These are phyloP conservation scores for Aureobasidium musti DNA, from an alignment of 2,329 filamentous ascomycete genomes.

Conservation along the genomic window DNA sequence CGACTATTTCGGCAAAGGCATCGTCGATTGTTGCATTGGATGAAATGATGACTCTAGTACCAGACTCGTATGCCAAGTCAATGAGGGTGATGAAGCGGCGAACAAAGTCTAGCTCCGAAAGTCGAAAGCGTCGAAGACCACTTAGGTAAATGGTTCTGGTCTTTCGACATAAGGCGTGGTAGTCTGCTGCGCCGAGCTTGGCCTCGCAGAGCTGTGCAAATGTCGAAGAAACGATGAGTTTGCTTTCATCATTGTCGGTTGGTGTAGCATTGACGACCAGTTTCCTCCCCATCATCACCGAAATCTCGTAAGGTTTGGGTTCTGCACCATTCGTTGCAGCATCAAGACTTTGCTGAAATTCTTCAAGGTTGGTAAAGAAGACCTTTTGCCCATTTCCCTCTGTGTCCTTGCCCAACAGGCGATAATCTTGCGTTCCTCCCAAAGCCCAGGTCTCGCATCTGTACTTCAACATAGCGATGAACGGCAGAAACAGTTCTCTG, in stretches of 20 bases:
- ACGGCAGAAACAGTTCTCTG: conserved; percentile 59
- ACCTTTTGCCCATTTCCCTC: conserved; percentile 49
- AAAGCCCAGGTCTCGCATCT: conserved; percentile 80
- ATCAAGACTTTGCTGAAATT: conserved; percentile 29
- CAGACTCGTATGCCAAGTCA: conserved; percentile 74
- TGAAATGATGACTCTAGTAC: conserved; percentile 63
- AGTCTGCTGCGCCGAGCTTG: conserved; percentile 72
- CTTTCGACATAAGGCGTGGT: conserved; percentile 62
- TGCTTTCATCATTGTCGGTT: neutral
- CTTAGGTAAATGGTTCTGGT: conserved; percentile 33
- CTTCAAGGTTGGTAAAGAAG: conserved; percentile 32
- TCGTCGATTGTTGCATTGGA: conserved; percentile 35
- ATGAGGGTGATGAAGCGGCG: conserved; percentile 75
- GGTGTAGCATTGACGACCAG: conserved; percentile 31
- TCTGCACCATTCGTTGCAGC: conserved; percentile 11
- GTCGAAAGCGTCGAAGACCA: conserved; percentile 33
- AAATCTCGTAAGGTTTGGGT: conserved; percentile 30
- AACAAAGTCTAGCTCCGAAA: conserved; percentile 63
- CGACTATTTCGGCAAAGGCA: conserved; percentile 36
- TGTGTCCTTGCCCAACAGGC: conserved; percentile 43
- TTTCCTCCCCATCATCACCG: conserved; percentile 34
- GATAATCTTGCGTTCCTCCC: conserved; percentile 67
- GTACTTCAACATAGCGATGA: conserved; percentile 70
- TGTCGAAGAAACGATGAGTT: conserved; percentile 50
- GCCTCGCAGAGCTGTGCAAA: conserved; percentile 65